Percentiles rank a stretch among this genome's conserved stretches.
Conservation (phyloP, 805 yeast species). For the Metschnikowia rubicola region DNA sequence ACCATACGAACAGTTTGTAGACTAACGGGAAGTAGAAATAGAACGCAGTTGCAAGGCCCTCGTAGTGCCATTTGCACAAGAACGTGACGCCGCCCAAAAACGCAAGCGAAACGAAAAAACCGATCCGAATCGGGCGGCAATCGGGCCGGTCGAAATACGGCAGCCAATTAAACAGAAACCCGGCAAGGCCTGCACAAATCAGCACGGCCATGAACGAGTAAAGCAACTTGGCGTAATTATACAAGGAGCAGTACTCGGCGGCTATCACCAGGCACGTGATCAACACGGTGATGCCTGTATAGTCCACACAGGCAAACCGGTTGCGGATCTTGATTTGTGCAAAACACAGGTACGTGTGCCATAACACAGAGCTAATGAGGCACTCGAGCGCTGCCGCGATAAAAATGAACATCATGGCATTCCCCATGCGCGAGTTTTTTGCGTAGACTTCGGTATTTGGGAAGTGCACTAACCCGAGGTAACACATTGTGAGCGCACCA, state of each 20-base stretch:
- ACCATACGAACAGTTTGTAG: conserved; percentile 70
- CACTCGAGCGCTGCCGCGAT: conserved; percentile 74
- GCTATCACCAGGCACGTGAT: conserved; percentile 87
- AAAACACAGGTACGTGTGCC: conserved; percentile 91
- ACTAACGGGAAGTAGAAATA: conserved; percentile 60
- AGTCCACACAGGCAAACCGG: conserved; percentile 88
- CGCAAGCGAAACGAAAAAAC: conserved; percentile 77
- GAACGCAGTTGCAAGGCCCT: conserved; percentile 53
- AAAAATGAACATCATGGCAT: conserved; percentile 58
- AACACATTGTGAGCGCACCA: conserved; percentile 60
- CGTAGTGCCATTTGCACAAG: conserved; percentile 48
- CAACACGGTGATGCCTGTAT: conserved; percentile 87
- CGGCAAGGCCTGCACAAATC: conserved; percentile 61
- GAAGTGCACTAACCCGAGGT: conserved; percentile 55
- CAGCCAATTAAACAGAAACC: conserved; percentile 86
- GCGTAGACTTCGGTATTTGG: conserved; percentile 56
- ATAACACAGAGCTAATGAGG: conserved; percentile 69
- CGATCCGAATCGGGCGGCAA: conserved; percentile 71
- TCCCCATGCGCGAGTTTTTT: conserved; percentile 40
- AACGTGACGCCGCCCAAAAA: conserved; percentile 70
- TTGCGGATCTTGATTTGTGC: conserved; percentile 59
- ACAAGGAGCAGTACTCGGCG: conserved; percentile 77
- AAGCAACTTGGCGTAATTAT: conserved; percentile 51
- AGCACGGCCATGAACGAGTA: conserved; percentile 57
- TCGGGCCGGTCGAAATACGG: conserved; percentile 87